A percentile compares a stretch with the other conserved stretches of the same genome.
phyloP scores from a whole-genome alignment of 768 basidiomycete species.

The Tylopilus rubrobrunneus region DNA sequence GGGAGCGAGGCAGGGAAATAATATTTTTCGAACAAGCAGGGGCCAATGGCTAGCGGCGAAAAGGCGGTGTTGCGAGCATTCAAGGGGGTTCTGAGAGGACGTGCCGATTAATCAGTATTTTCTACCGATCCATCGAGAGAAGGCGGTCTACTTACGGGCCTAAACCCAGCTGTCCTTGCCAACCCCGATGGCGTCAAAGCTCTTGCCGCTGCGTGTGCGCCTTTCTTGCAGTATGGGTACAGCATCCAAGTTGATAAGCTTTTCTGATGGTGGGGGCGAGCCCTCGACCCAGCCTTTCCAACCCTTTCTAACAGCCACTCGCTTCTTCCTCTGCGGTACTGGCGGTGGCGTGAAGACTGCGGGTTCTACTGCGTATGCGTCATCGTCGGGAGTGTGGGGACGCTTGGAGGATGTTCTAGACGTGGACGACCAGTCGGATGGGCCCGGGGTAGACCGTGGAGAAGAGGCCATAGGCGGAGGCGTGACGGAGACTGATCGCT shows the following conservation, averaged over 20 bases:
- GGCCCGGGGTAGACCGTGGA: conserved; percentile 70
- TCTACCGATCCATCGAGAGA: conserved; percentile 43
- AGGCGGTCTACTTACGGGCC: conserved; percentile 37
- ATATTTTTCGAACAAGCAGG: conserved; percentile 11
- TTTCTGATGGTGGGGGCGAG: conserved; percentile 73
- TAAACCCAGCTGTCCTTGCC: conserved; percentile 77
- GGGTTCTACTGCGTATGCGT: conserved; percentile 36
- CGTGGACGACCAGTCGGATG: conserved; percentile 67
- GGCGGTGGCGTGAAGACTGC: conserved; percentile 20
- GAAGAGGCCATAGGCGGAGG: conserved; percentile 66
- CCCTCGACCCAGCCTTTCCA: conserved; percentile 94
- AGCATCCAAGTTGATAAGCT: conserved; percentile 77
- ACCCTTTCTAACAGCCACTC: conserved; percentile 66
- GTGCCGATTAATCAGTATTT: conserved; percentile 35
- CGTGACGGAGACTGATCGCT: conserved; percentile 71
- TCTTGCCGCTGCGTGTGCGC: conserved; percentile 79
- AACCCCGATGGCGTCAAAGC: conserved; percentile 77
- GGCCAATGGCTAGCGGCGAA: background rate
- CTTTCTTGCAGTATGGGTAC: conserved; percentile 69
- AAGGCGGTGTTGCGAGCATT: background rate
- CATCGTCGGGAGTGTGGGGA: conserved; percentile 70
- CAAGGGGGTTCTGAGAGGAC: conserved; percentile 1
- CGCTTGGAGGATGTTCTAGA: conserved; percentile 80
- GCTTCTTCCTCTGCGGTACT: conserved; percentile 50
- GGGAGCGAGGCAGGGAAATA: conserved; percentile 9